Percentiles rank a stretch among this genome's conserved stretches.
Conservation (phyloP, 805 yeast species). For the Schizosaccharomyces osmophilus region DNA sequence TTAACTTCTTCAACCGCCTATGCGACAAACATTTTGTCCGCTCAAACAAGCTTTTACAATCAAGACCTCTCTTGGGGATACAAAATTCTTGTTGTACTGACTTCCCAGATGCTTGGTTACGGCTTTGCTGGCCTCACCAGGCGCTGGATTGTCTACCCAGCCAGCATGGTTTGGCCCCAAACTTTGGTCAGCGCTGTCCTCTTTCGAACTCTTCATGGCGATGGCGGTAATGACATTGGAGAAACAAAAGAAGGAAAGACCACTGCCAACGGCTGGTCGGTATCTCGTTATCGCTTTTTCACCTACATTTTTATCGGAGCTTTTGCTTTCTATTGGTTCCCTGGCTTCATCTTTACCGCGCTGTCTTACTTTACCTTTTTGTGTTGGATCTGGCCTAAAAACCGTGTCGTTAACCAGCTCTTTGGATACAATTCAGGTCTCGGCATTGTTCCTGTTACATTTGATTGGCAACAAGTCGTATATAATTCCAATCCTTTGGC, state of each 20-base stretch:
- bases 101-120: slow-evolving; percentile 42
- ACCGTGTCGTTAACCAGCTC: slow-evolving; percentile 34
- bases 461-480: slow-evolving; percentile 44
- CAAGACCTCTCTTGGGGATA: slow-evolving; percentile 21
- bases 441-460: slow-evolving; percentile 40
- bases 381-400: slow-evolving; percentile 38
- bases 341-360: slow-evolving; percentile 34
- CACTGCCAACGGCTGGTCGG: slow-evolving; percentile 35
- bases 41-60: slow-evolving; percentile 26
- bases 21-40: slow-evolving; percentile 31
- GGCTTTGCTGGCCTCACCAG: slow-evolving; percentile 42
- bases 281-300: slow-evolving; percentile 29
- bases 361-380: slow-evolving; percentile 34
- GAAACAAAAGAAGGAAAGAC: slow-evolving; percentile 21
- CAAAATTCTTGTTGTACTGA: slow-evolving; percentile 24
- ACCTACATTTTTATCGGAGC: slow-evolving; percentile 17
- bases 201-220: slow-evolving; percentile 24
- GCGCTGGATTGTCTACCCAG: slow-evolving; percentile 35
- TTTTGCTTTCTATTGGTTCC: slow-evolving; percentile 35
- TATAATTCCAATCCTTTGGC: slow-evolving; percentile 36
- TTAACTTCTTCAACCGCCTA: slow-evolving; percentile 25
- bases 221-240: background rate
- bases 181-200: slow-evolving; percentile 36
- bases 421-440: slow-evolving; percentile 40
- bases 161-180: slow-evolving; percentile 49